These are phyloP conservation scores for Micractinium conductrix DNA, from an alignment of 139 green algal species.

Conservation along the genomic window DNA sequence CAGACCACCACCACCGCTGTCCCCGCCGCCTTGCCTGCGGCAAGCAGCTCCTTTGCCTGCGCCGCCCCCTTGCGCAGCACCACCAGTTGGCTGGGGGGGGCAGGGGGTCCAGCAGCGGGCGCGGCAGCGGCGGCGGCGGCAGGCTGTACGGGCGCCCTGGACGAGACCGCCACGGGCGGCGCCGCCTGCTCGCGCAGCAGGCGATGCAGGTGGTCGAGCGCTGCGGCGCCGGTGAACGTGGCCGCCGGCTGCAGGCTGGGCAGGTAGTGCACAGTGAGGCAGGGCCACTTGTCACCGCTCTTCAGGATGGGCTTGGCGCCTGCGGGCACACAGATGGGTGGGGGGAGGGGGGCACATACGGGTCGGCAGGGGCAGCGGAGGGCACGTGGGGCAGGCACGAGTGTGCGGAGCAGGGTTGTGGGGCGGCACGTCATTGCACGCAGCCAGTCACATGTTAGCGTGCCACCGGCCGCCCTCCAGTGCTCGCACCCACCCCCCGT, in stretches of 20 bases:
- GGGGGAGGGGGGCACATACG: background rate
- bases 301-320: slow-evolving; percentile 55
- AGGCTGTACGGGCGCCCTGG: background rate
- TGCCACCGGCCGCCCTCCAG: no score
- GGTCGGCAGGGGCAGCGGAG: background rate
- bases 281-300: slow-evolving; percentile 64
- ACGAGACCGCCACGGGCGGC: no score
- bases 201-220: slow-evolving; percentile 9
- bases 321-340: background rate
- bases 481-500: no score
- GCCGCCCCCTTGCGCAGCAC: slow-evolving; percentile 54
- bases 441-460: no score
- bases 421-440: no score
- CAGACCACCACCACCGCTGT: slow-evolving; percentile 57
- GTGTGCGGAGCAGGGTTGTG: no score
- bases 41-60: slow-evolving; percentile 67
- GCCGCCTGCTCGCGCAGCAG: slow-evolving; percentile 9
- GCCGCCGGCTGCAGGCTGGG: slow-evolving; percentile 53
- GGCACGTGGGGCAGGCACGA: no score
- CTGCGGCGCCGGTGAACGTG: slow-evolving; percentile 29
- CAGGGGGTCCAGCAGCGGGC: background rate
- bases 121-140: slow-evolving; percentile 2
- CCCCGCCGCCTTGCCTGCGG: slow-evolving; percentile 1
- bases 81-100: background rate
- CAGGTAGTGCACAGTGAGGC: slow-evolving; percentile 61